Conservation (phyloP, 73 alveolate genomes). For the Uronychia binucleata region DNA sequence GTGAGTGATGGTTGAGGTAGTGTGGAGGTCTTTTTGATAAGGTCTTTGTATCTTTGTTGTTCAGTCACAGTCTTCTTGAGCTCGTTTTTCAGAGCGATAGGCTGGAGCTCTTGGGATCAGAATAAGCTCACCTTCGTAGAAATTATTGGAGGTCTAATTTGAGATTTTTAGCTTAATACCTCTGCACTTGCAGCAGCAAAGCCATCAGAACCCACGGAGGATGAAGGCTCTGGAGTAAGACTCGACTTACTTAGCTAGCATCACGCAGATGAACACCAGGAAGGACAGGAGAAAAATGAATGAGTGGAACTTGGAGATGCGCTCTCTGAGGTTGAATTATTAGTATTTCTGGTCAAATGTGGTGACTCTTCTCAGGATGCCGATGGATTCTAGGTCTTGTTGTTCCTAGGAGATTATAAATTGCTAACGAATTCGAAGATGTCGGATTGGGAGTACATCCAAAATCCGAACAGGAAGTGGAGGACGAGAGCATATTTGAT, state of each 20-base stretch:
- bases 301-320: conserved; percentile 22
- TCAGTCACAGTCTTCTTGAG: not conserved
- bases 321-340: conserved; percentile 11
- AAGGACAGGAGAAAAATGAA: conserved; percentile 21
- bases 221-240: not conserved
- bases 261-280: not conserved
- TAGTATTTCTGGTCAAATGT: not conserved
- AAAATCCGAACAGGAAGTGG: conserved; percentile 57
- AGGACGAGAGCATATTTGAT: conserved; percentile 38
- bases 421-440: conserved; percentile 10
- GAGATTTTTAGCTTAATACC: not conserved
- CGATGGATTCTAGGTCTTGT: not conserved
- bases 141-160: not conserved
- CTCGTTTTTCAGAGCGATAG: not conserved
- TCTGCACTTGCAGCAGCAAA: not conserved
- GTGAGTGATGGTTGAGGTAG: too few relatives aligned
- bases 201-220: not conserved
- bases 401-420: not conserved
- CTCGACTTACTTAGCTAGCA: not conserved
- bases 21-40: not conserved
- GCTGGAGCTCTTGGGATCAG: not conserved
- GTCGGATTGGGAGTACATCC: conserved; percentile 56
- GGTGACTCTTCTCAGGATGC: not conserved
- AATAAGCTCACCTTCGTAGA: not conserved
- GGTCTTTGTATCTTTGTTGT: not conserved